Evolutionary conservation across 441 rosid species (phyloP), one percentile per base, ranked within the genome.

Genomic region (Aquilaria agallochum): DNA sequence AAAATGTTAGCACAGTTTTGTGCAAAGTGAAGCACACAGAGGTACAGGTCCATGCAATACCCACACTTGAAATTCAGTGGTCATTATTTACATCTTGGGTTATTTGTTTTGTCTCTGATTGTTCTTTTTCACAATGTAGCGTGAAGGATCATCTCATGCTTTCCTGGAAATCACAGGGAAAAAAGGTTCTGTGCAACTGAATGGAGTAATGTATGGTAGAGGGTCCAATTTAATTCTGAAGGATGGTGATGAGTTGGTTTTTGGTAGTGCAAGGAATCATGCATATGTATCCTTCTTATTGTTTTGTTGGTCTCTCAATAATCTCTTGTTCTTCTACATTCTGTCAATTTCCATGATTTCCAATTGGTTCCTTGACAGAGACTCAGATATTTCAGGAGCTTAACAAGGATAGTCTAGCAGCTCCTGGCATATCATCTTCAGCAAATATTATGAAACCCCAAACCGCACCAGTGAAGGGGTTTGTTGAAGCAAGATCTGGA

Each of bases 181-280:
- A 59, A 92, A 92, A 75, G 96, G 95, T 72, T 74, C 69, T 49
- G 99, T 95, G 55, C 95, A 84, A 63, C 94, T 95, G 59, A 95
- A 95, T 65, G 94, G 96, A 51, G 87, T 76, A 79, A 52, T 55
- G 50, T 72, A 73, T 76, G 77, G 72, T 15, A 90, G 85, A 78
- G 76, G 70, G 32, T 34, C 82, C 40, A 65, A 61, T 47, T 74
- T 85, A 62, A 68, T 80, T 54, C 70, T 95, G 36, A 80, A 78
- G 44, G 97, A 94, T 66, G 99, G 99, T 9, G 99, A 95, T 73
- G 98, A 95, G 74, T 79, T 95, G 73, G 74, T 92, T 76, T 95
- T 95, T 69, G 79, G 81, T 65, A 59, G 76, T 53, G 57, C 86
- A 5, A 92, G 84, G 44, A 86, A 82, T 72, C 94, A 95, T 80